Base-by-base conservation (phyloP, 805 yeast genomes). In the Candida boleticola region DNA sequence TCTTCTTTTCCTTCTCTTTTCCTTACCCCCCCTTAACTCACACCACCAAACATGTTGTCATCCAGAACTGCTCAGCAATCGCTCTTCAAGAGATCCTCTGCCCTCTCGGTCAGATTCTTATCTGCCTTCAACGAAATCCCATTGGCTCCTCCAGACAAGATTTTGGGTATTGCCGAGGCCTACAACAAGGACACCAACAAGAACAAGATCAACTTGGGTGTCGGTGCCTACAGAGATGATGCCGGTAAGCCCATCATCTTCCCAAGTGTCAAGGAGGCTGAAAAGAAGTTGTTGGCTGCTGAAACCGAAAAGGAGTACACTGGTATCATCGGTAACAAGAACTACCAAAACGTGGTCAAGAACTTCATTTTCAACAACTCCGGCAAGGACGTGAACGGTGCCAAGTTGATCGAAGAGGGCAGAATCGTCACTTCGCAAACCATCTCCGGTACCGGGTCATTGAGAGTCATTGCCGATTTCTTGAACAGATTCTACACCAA, bases 211-310 rank as follows among this genome's bases (percentile, higher is more conserved):
- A 79, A 79, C 60, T 70, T 85, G 52, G 92, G 93, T 46, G 89
- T 85, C 17, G 95, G 98, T 40, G 92, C 98, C n/a, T 92, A 92
- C 72, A 79, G 98, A 61, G 96, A 89, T 63, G 81, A 84, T 60
- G 53, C 65, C 7, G 98, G 98, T 36, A 79, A 82, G 61, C 97
- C 98, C 36, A 89, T 87, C 79, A 84, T 92, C 43, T 74, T 90
- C 52, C 90, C 95, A 14, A 72, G 86, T 23, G 88, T 88, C 46
- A 71, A 73, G 54, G 68, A 72, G 54, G 92, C 90, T 33, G 92
- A 83, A 60, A 54, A 64, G 39, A 61, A 68, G 17, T 63, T 83
- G 43, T 61, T 70, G 44, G 73, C 64, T 49, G 55, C 69, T 47
- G 75, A 72, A 53, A 72, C 72, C 44, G 83, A 87, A 69, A 86